Percentiles rank a stretch among this genome's conserved stretches.
phyloP scores from a whole-genome alignment of 129 eudicot genomes.

The Flaveria linearis region DNA sequence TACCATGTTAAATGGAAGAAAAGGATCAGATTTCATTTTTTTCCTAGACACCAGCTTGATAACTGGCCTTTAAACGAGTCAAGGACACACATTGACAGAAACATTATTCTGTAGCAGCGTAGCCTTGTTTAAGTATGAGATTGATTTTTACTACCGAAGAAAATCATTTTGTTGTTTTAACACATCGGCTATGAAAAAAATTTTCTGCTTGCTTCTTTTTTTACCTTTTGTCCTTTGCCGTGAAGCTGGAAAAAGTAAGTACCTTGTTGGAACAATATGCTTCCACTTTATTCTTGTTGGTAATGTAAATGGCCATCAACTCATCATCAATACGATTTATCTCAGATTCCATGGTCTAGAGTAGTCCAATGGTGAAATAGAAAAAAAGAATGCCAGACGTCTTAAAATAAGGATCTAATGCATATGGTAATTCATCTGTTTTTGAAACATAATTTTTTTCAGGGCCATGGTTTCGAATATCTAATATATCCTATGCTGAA shows the following conservation, averaged over 20 bases:
- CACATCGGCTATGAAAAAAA: not conserved
- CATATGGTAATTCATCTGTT: conserved; percentile 13
- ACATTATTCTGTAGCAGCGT: not conserved
- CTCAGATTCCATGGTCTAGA: no score
- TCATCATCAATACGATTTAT: no score
- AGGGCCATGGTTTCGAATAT: conserved; percentile 96
- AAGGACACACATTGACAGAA: not conserved
- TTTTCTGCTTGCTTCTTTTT: not conserved
- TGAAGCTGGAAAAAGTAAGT: not conserved
- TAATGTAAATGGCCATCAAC: not conserved
- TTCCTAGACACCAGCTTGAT: not conserved
- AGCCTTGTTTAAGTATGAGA: not conserved
- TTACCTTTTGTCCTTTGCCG: not conserved
- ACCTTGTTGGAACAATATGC: not conserved
- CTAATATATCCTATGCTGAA: conserved; percentile 73
- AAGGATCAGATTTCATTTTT: not conserved
- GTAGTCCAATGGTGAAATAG: no score
- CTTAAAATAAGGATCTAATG: no score
- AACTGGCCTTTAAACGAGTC: not conserved
- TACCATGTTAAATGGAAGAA: not conserved
- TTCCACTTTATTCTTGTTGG: conserved; percentile 11
- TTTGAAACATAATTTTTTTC: conserved; percentile 19
- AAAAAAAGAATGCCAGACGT: no score
- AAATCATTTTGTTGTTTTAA: conserved; percentile 4
- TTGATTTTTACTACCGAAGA: not conserved